Percentiles rank a stretch among this genome's conserved stretches.
These are phyloP conservation scores for Clitoria ternatea DNA, from an alignment of 306 rosid species.

Conservation along the genomic window DNA sequence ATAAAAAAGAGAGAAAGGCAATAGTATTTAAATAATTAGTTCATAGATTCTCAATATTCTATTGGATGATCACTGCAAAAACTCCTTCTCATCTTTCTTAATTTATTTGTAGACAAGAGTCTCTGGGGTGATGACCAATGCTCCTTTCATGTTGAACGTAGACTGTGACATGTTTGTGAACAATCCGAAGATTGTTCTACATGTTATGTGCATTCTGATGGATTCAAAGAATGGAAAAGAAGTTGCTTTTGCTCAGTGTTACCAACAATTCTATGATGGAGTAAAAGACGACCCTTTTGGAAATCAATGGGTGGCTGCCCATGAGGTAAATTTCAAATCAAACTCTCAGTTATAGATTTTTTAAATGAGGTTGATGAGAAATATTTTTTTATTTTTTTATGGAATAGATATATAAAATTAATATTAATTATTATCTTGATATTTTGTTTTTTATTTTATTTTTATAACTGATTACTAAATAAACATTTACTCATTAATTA, in stretches of 20 bases:
- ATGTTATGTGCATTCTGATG: conserved; percentile 56
- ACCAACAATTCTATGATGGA: conserved; percentile 46
- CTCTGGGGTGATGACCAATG: conserved; percentile 73
- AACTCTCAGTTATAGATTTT: no score
- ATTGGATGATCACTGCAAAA: no score
- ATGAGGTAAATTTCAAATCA: neutral
- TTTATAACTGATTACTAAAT: no score
- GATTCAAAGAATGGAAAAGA: conserved; percentile 40
- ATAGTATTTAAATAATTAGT: no score
- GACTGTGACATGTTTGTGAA: conserved; percentile 79
- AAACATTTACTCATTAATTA: neutral
- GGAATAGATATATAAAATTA: no score
- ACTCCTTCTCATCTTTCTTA: no score
- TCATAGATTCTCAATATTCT: no score
- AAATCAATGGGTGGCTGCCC: conserved; percentile 39
- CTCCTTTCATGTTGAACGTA: conserved; percentile 58
- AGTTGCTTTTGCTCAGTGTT: conserved; percentile 60
- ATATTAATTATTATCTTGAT: no score
- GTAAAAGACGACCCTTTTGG: conserved; percentile 69
- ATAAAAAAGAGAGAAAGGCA: no score
- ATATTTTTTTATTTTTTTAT: no score
- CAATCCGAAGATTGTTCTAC: conserved; percentile 42
- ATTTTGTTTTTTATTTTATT: no score
- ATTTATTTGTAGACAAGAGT: conserved; percentile 57
- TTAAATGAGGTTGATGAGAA: no score